Conservation (phyloP, 495 filamentous ascomycete species). For the Aspergillus ostianus region DNA sequence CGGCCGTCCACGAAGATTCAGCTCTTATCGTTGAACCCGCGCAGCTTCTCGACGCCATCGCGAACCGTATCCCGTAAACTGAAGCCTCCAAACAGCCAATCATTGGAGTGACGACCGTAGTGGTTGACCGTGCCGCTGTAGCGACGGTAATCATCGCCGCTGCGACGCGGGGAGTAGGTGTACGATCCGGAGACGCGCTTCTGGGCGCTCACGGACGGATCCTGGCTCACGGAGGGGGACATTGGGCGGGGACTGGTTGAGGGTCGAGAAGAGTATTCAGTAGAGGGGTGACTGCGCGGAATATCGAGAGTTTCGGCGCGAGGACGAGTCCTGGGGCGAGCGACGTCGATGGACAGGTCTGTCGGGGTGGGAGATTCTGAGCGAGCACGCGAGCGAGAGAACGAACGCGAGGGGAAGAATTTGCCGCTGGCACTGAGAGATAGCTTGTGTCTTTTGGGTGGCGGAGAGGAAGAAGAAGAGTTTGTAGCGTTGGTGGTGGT, state of each 20-base stretch:
- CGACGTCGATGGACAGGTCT: slow-evolving; percentile 1
- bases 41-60: slow-evolving; percentile 49
- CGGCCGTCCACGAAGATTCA: slow-evolving; percentile 13
- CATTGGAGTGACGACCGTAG: slow-evolving; percentile 49
- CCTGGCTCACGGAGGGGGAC: slow-evolving; percentile 25
- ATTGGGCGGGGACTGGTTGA: slow-evolving; percentile 23
- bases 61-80: slow-evolving; percentile 47
- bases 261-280: slow-evolving; percentile 4
- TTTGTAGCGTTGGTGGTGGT: too few relatives aligned
- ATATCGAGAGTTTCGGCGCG: slow-evolving; percentile 22
- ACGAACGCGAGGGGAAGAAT: slow-evolving; percentile 2
- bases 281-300: slow-evolving; percentile 16
- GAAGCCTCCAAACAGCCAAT: slow-evolving; percentile 51
- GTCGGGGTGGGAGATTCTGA: slow-evolving; percentile 24
- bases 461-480: background rate
- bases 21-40: slow-evolving; percentile 36
- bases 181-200: slow-evolving; percentile 8
- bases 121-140: slow-evolving; percentile 44
- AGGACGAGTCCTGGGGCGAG: slow-evolving; percentile 2
- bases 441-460: background rate
- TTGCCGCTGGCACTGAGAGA: background rate
- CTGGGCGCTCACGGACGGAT: slow-evolving; percentile 17
- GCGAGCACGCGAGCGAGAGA: slow-evolving; percentile 6
- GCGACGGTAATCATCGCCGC: slow-evolving; percentile 38
- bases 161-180: slow-evolving; percentile 24